phyloP scores from a whole-genome alignment of 129 eudicot species.

The Helichrysum umbraculigerum region DNA sequence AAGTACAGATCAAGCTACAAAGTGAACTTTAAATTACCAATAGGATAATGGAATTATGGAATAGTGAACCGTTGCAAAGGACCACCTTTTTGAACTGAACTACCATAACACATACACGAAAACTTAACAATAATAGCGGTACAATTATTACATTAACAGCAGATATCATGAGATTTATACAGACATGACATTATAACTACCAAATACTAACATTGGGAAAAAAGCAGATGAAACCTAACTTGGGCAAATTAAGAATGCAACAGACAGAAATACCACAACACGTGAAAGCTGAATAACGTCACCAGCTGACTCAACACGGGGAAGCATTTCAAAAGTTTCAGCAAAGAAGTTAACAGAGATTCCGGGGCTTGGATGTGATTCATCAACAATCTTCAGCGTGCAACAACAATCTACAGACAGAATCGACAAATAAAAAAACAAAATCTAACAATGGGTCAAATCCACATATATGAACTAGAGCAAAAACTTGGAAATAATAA shows the following conservation, averaged over 20 bases:
- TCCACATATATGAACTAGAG: background rate
- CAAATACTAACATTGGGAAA: background rate
- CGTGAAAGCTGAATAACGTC: conserved; percentile 73
- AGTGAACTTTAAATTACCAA: too few species aligned
- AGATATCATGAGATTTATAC: background rate
- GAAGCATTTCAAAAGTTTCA: conserved; percentile 74
- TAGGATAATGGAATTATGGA: too few species aligned
- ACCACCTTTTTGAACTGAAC: too few species aligned
- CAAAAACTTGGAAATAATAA: background rate
- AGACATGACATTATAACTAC: background rate
- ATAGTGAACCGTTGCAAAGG: too few species aligned
- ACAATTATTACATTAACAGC: background rate
- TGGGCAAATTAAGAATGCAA: conserved; percentile 3
- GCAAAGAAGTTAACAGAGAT: conserved; percentile 66
- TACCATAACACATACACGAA: too few species aligned
- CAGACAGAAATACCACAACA: conserved; percentile 56
- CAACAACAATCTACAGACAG: conserved; percentile 67
- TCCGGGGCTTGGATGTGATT: conserved; percentile 53
- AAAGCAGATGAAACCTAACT: background rate
- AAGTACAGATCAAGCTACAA: background rate
- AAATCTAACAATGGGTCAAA: background rate
- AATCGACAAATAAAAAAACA: conserved; percentile 3
- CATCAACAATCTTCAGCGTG: conserved; percentile 60
- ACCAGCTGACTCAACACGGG: conserved; percentile 56
- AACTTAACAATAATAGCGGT: background rate